Conservation (phyloP, 2,329 filamentous ascomycete species). For the Scedosporium boydii region DNA sequence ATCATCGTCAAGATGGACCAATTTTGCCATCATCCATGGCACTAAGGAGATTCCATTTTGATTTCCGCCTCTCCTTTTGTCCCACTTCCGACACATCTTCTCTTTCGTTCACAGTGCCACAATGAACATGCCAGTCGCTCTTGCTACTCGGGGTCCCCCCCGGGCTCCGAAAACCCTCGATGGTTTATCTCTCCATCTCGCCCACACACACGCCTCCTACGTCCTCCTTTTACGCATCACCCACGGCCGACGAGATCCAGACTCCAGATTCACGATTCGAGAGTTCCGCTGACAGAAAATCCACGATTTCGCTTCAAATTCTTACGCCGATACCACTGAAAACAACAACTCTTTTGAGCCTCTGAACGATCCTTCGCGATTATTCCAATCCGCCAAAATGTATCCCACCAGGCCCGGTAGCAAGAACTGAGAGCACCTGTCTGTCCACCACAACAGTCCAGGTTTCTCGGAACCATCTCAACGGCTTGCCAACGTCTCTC, state of each 20-base stretch:
- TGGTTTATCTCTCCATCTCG: conserved; percentile 4
- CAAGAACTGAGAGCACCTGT: background rate
- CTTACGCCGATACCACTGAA: background rate
- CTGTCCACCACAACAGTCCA: background rate
- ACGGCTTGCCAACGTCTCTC: conserved; percentile 4
- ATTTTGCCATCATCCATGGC: conserved; percentile 3
- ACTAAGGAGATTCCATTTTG: conserved; percentile 4
- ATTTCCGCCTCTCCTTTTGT: background rate
- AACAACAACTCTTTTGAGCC: background rate
- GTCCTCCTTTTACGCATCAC: background rate
- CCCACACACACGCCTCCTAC: background rate
- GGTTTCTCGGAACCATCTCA: background rate
- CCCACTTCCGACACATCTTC: background rate
- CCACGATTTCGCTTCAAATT: background rate
- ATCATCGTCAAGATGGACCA: background rate
- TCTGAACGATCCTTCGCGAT: background rate
- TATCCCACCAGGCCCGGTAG: background rate
- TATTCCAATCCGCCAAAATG: conserved; percentile 2
- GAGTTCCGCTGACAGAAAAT: background rate
- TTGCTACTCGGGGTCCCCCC: conserved; percentile 1
- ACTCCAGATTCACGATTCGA: background rate
- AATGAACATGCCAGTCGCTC: background rate
- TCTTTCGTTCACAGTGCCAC: background rate
- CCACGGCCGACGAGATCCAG: background rate
- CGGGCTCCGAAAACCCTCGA: conserved; percentile 4